Evolutionary conservation across 148 eudicot genomes (phyloP).

Genomic region (Camellia lanceoleosa): DNA sequence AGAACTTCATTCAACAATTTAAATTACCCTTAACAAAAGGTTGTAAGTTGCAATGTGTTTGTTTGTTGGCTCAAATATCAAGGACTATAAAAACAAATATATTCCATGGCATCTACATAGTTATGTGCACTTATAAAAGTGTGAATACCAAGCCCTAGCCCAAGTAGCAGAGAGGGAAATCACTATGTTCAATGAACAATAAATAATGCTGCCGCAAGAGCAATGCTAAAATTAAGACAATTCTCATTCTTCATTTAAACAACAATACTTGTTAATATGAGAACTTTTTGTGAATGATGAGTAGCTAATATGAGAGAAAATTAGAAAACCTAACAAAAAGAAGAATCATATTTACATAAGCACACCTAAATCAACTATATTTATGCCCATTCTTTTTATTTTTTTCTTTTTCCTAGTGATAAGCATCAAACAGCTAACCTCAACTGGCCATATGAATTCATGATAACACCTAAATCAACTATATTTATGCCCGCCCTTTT

Average conservation of each 20-base stretch:
- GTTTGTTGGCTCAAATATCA: neutral
- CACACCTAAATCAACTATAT: neutral
- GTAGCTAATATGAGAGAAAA: neutral
- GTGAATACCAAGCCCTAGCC: neutral
- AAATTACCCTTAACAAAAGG: neutral
- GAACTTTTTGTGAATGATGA: neutral
- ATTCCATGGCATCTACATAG: neutral
- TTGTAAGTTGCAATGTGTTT: neutral
- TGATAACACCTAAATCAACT: neutral
- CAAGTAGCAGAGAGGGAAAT: neutral
- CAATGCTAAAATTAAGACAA: neutral
- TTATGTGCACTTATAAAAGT: neutral
- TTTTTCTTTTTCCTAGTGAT: neutral
- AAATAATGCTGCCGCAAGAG: neutral
- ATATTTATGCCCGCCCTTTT: neutral
- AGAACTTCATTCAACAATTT: neutral
- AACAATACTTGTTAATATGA: neutral
- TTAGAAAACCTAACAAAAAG: neutral
- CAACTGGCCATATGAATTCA: neutral
- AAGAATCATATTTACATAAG: neutral
- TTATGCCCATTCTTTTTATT: neutral
- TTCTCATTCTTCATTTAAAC: neutral
- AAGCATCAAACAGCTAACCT: neutral
- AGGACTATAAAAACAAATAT: neutral
- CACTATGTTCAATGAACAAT: neutral